Base-by-base conservation (phyloP, 257 asterid species). In the Penstemon barbatus region DNA sequence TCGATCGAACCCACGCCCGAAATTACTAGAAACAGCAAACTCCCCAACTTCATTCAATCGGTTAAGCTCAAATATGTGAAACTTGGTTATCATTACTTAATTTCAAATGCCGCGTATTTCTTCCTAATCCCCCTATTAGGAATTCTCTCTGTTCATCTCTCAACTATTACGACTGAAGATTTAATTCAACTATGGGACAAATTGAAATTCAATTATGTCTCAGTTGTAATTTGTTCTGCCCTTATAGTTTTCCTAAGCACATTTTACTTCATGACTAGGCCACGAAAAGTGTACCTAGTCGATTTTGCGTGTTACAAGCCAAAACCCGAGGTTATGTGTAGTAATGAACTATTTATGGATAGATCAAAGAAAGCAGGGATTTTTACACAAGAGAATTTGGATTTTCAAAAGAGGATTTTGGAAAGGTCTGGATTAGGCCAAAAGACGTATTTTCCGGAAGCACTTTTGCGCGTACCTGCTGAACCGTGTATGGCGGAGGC, bases 301-400 rank as follows among this genome's bases (percentile, higher is more conserved):
- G 87, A 89, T 73, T 89, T 89, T 63, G 83, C 90, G 0, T 87
- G 96, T 75, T 87, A 83, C 83, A 87, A 89, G 77, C 89, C 96
- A 0, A 45, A 12, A 2, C 71, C 75, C 0, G 80, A 79, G 7
- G 60, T 73, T 3, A 82, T 77, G 84, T 89, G 90, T 46, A 56
- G 83, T 19, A 85, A 73, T n/a, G 89, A 83, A 66, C 10, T 79
- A 8, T 87, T 85, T 58, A 63, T 85, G 81, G 90, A 85, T 12
- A 69, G 78, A 15, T 87, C 92, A 0, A 43, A 44, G 3, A 39
- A 18, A 4, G 85, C 83, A 0, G 77, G 77, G n/a, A 13, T 37
- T 33, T 87, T 25, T 25, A 25, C 33, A 25, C 33, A 25, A 25
- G 33, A 25, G 33, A 25, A 25, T 1, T 25, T 25, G 19, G 79